Evolutionary conservation across 768 basidiomycete genomes (phyloP).

Genomic region (Rhodotorula kratochvilovae): DNA sequence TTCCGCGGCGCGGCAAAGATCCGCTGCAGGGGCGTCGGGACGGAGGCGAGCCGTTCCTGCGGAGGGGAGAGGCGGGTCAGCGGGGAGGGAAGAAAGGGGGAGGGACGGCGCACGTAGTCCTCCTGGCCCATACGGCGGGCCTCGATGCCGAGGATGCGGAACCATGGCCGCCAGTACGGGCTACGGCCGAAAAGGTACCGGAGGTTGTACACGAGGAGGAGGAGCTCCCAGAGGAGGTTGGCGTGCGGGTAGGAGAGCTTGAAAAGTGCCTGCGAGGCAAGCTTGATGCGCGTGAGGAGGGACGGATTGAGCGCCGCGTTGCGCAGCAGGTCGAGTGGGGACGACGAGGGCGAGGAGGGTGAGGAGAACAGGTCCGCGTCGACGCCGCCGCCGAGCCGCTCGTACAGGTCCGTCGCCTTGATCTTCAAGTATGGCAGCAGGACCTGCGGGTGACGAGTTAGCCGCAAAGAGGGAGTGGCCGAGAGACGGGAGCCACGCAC

Average conservation of each 20-base stretch:
- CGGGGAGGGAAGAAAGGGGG: not conserved
- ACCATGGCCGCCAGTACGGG: conserved; percentile 84
- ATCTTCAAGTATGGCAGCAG: conserved; percentile 83
- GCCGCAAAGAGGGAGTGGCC: not conserved
- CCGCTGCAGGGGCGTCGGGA: conserved; percentile 8
- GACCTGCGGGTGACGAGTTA: conserved; percentile 55
- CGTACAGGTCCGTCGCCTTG: conserved; percentile 84
- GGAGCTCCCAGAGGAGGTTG: conserved; percentile 71
- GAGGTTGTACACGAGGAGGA: conserved; percentile 76
- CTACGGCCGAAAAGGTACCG: conserved; percentile 85
- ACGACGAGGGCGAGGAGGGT: not conserved
- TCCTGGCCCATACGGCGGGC: conserved; percentile 71
- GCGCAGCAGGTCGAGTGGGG: conserved; percentile 12
- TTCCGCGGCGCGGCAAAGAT: conserved; percentile 19
- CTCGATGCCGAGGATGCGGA: conserved; percentile 76
- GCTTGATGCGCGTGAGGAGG: not conserved
- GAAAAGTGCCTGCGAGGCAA: conserved; percentile 52
- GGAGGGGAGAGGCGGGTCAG: not conserved
- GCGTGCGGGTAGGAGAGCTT: conserved; percentile 75
- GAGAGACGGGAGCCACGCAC: conserved; percentile 52
- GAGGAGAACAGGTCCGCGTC: conserved; percentile 47
- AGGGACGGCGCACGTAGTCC: conserved; percentile 55
- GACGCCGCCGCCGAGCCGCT: conserved; percentile 77
- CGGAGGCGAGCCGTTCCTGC: conserved; percentile 22
- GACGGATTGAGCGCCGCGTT: not conserved